Conservation (phyloP, 225 moss, liverwort and hornwort genomes). For the Takakia lepidozioides region DNA sequence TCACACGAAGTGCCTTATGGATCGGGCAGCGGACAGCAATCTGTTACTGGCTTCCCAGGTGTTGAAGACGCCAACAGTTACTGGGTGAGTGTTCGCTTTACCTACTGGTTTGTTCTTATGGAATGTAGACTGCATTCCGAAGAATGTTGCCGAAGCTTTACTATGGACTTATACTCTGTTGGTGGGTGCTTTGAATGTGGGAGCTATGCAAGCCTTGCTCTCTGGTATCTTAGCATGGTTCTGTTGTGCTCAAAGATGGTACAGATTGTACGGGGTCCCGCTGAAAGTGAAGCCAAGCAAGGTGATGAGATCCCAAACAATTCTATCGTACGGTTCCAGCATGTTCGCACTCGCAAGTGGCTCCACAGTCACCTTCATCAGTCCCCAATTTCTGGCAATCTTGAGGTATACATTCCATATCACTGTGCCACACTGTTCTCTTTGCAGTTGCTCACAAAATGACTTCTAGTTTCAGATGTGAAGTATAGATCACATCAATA, state of each 20-base stretch:
- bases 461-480: too few relatives aligned
- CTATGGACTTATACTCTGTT: too few relatives aligned
- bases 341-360: slow-evolving; percentile 91
- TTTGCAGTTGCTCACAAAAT: not conserved
- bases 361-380: slow-evolving; percentile 96
- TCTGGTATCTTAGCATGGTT: too few relatives aligned
- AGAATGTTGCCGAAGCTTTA: too few relatives aligned
- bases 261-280: slow-evolving; percentile 58
- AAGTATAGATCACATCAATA: not conserved
- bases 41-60: slow-evolving; percentile 92
- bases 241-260: slow-evolving; percentile 15
- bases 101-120: too few relatives aligned
- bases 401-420: slow-evolving; percentile 40
- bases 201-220: too few relatives aligned
- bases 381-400: slow-evolving; percentile 92
- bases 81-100: too few relatives aligned
- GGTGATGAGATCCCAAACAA: slow-evolving; percentile 71
- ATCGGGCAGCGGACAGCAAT: slow-evolving; percentile 97
- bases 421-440: not conserved
- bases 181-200: too few relatives aligned
- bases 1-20: slow-evolving; percentile 99
- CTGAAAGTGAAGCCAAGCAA: slow-evolving; percentile 48
- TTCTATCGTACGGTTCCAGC: slow-evolving; percentile 63
- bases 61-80: slow-evolving; percentile 93
- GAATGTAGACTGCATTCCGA: too few relatives aligned